Base-by-base conservation (phyloP, 768 basidiomycete species). In the Tylopilus vinaceipallidus region DNA sequence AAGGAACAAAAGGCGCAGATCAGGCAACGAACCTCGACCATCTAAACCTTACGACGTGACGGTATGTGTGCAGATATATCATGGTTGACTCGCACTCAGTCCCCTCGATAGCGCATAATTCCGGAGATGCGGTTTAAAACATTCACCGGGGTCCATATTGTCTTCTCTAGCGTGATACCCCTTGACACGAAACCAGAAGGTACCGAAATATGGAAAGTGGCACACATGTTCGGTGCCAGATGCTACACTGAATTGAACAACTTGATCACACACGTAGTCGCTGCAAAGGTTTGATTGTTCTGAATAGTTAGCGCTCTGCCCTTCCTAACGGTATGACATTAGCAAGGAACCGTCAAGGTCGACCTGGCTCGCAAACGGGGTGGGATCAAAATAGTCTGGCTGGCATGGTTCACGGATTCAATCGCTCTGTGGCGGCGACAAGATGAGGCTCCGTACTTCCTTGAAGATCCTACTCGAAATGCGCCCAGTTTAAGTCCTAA, bases 111-210 rank as follows among this genome's bases (percentile, higher is more conserved):
- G 95, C 71, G 68, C 45, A 97, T 99, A 55, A 95, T 98, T 44
- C 91, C 91, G 13, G 73, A 75, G 46, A 77, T 95, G 67, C 86
- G 95, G 45, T 64, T 74, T 20, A 78, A 82, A 57, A 86, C 91
- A 0, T 76, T 98, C n/a, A 76, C 78, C 30, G 90, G 88, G 24
- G 78, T 86, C 24, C 82, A 88, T 61, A 79, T 99, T 27, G 75
- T 95, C 30, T 98, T 99, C 70, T 98, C 95, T 1, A 91, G 94
- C 49, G 83, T 99, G 34, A 94, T 98, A 48, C 94, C 95, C 4
- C 79, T 95, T n/a, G 87, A 92, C 59, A 84, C 83, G 3, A 75
- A 72, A 48, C 88, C 91, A 32, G 86, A 93, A 66, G 75, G 76
- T 41, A 89, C 80, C 43, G 91, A 93, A 59, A 82, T 92, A 42